These are phyloP conservation scores for Pythium dissotocum DNA, from an alignment of 352 stramenopile species.

Conservation along the genomic window DNA sequence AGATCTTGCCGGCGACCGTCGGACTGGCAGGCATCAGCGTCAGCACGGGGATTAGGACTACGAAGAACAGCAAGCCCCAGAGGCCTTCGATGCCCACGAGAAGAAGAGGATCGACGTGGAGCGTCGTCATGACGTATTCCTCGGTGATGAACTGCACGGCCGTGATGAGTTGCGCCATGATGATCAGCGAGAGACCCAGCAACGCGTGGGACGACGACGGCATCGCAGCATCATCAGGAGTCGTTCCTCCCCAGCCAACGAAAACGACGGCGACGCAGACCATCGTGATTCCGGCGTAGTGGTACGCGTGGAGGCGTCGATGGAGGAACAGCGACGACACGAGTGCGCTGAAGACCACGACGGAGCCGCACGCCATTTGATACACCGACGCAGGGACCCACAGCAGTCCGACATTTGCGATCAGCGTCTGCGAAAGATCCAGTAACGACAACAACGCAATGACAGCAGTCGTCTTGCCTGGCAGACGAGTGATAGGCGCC, in stretches of 20 bases:
- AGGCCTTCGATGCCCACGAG: conserved; percentile 85
- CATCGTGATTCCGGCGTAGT: conserved; percentile 41
- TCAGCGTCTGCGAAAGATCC: conserved; percentile 80
- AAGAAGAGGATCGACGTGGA: conserved; percentile 81
- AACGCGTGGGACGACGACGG: conserved; percentile 43
- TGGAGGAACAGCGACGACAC: conserved; percentile 80
- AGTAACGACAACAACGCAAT: conserved; percentile 71
- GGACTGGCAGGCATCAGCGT: too few species aligned
- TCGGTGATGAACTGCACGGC: conserved; percentile 89
- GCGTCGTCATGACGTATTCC: conserved; percentile 79
- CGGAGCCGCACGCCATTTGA: conserved; percentile 88
- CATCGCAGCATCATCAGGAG: not conserved
- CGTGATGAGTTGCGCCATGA: conserved; percentile 75
- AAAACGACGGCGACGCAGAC: conserved; percentile 23
- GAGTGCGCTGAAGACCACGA: conserved; percentile 83
- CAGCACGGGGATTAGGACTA: conserved; percentile 17
- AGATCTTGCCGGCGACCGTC: too few species aligned
- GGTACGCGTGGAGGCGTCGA: conserved; percentile 75
- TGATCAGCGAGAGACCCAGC: conserved; percentile 73
- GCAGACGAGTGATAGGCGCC: too few species aligned
- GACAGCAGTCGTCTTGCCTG: conserved; percentile 42
- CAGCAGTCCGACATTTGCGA: conserved; percentile 84
- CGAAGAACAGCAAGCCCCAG: conserved; percentile 81
- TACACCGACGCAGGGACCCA: conserved; percentile 88
- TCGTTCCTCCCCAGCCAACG: conserved; percentile 58